Conservation (phyloP, 1,284 basidiomycete genomes). For the Moniliella sp. region DNA sequence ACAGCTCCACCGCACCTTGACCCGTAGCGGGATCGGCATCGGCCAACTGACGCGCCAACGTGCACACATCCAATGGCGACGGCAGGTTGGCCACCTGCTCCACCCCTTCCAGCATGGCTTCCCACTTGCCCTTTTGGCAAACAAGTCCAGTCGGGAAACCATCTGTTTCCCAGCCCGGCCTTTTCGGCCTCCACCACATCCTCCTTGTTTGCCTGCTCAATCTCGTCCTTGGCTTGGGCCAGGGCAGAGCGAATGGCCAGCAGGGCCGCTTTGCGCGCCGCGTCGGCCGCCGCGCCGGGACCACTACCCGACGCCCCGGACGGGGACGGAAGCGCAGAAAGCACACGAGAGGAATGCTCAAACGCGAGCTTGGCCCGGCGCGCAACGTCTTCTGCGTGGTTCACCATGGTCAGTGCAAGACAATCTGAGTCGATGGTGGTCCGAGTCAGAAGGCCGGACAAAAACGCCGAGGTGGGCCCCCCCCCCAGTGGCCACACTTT, state of each 20-base stretch:
- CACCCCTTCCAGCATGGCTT: conserved; percentile 73
- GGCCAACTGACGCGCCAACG: conserved; percentile 69
- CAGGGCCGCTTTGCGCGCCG: background rate
- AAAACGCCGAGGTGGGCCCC: too few relatives aligned
- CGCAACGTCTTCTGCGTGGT: too few relatives aligned
- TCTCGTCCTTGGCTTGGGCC: conserved; percentile 2
- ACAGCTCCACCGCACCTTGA: conserved; percentile 69
- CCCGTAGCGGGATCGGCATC: too few relatives aligned
- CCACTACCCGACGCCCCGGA: too few relatives aligned
- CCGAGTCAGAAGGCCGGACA: too few relatives aligned
- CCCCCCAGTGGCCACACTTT: too few relatives aligned
- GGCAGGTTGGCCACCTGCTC: conserved; percentile 62
- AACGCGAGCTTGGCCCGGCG: too few relatives aligned
- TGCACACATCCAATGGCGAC: conserved; percentile 65
- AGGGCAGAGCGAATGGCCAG: conserved; percentile 1
- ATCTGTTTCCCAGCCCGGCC: conserved; percentile 51
- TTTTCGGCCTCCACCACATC: conserved; percentile 42
- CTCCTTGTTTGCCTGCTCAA: conserved; percentile 13
- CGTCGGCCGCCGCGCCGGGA: too few relatives aligned
- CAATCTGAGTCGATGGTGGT: too few relatives aligned
- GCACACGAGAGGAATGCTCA: too few relatives aligned
- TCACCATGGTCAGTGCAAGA: too few relatives aligned
- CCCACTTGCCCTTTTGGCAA: conserved; percentile 66
- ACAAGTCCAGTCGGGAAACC: conserved; percentile 65
- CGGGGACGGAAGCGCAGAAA: too few relatives aligned